phyloP scores from a whole-genome alignment of 106 monocot species.

The Amphibolis antarctica region DNA sequence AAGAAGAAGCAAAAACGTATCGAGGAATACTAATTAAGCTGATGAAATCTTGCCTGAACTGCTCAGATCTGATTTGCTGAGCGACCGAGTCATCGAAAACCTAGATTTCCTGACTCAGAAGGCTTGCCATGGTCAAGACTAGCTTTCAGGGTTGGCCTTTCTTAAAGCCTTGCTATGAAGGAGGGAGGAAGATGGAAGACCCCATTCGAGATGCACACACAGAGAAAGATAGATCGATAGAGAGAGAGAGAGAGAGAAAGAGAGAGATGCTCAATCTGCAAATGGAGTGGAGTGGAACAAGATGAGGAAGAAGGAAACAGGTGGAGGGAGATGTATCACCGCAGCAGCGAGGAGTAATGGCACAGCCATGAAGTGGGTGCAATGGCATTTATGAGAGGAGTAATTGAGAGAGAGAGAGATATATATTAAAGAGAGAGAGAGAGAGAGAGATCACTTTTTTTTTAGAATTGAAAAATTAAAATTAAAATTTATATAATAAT shows the following conservation, averaged over 20 bases:
- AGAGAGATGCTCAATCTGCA: not conserved
- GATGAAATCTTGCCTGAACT: not conserved
- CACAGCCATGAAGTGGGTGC: conserved; percentile 3
- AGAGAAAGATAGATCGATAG: not conserved
- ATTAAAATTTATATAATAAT: too few relatives aligned
- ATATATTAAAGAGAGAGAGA: not conserved
- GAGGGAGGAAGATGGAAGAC: too few relatives aligned
- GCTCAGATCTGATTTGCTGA: conserved; percentile 1
- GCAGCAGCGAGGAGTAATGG: conserved; percentile 2
- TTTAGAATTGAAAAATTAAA: too few relatives aligned
- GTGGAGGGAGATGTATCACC: conserved; percentile 5
- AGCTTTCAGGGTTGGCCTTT: not conserved
- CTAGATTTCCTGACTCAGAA: not conserved
- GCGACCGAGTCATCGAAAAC: not conserved
- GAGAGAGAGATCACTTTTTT: too few relatives aligned
- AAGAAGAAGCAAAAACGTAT: not conserved
- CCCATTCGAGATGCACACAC: too few relatives aligned
- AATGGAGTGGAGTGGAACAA: not conserved
- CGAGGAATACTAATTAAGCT: conserved; percentile 7
- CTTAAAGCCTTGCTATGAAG: not conserved
- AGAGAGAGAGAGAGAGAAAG: too few relatives aligned
- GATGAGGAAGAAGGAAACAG: not conserved
- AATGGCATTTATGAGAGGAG: conserved; percentile 10
- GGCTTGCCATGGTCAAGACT: not conserved
- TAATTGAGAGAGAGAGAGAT: conserved; percentile 9